A percentile compares a stretch with the other conserved stretches of the same genome.
Evolutionary conservation across 139 green algal genomes (phyloP).

Genomic region (Tetradesmus lagerheimii): DNA sequence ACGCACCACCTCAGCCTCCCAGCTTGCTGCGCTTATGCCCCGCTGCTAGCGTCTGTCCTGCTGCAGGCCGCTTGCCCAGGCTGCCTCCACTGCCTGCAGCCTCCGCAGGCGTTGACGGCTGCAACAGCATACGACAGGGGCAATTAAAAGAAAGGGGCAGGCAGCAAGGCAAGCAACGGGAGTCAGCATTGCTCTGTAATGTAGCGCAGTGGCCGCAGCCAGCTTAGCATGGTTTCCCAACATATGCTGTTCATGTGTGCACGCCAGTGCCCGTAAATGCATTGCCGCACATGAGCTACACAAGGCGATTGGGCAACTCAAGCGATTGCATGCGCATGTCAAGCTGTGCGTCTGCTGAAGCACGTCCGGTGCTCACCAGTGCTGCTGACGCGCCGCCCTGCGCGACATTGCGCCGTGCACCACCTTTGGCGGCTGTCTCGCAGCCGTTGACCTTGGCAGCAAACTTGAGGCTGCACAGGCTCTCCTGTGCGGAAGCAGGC

Average conservation of each 20-base stretch:
- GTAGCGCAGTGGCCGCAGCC: neutral
- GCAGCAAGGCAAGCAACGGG: neutral
- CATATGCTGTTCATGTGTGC: too few species aligned
- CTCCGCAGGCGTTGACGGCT: neutral
- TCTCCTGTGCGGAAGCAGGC: conserved; percentile 77
- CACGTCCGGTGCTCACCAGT: neutral
- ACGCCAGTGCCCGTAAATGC: too few species aligned
- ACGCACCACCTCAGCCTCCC: neutral
- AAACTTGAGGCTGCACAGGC: conserved; percentile 92
- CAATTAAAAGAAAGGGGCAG: neutral
- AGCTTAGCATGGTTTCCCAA: neutral
- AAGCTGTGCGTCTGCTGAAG: neutral
- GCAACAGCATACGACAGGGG: neutral
- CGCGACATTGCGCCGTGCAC: conserved; percentile 73
- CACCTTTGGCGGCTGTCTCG: conserved; percentile 84
- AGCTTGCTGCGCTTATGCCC: conserved; percentile 40
- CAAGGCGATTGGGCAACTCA: too few species aligned
- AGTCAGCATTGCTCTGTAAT: neutral
- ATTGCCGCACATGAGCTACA: too few species aligned
- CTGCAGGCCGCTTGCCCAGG: conserved; percentile 24
- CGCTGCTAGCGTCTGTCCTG: conserved; percentile 19
- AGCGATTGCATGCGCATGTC: too few species aligned
- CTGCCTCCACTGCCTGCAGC: neutral
- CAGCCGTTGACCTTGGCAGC: conserved; percentile 87
- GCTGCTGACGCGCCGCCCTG: neutral